Evolutionary conservation across 2,329 filamentous ascomycete genomes (phyloP), one percentile per base, ranked within the genome.

Genomic region (Hymenoscyphus scutula): DNA sequence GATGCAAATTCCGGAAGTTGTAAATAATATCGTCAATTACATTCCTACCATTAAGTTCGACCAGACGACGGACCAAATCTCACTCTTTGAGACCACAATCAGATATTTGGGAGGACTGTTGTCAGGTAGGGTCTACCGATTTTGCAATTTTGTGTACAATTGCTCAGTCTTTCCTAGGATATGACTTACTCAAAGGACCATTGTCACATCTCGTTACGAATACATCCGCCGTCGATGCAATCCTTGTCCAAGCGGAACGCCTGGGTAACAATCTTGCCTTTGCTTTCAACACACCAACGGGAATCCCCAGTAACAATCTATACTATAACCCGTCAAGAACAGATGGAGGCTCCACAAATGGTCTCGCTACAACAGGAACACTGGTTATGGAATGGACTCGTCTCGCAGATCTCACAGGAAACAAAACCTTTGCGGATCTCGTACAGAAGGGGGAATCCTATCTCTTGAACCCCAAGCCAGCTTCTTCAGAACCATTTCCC

Each of bases 1-100:
- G 27, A 94, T 96, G 89, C 81, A 83, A 45, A 82, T 91, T 53
- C 77, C 80, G 30, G 79, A 87, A 17, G 85, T 90, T 27, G 86
- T 95, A 15, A 78, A 87, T 51, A 79, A 86, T 59, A 92, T 96
- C 66, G 76, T 96, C 23, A 79, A 88, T 5, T 88, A 87, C 72
- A 83, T 96, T 54, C 82, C 85, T 0, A 83, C 77, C 0, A 88
- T 96, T 70, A 80, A 96, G 75, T 96, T 91, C 72, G 82, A 82
- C 51, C 78, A 80, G 11, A 90, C 88, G 0, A 71, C 79, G 1
- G 56, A 64, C 8, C 76, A 80, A 10, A 86, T 96, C 56, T 94
- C 89, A 41, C 76, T 97, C 7, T 97, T 97, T 71, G 92, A 97
- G 76, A 96, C 91, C 0, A 97, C 91, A 0, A 96, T 97, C 71